Percentiles rank a stretch among this genome's conserved stretches.
Conservation (phyloP, 169 alveolate species). For the Neospora caninum region DNA sequence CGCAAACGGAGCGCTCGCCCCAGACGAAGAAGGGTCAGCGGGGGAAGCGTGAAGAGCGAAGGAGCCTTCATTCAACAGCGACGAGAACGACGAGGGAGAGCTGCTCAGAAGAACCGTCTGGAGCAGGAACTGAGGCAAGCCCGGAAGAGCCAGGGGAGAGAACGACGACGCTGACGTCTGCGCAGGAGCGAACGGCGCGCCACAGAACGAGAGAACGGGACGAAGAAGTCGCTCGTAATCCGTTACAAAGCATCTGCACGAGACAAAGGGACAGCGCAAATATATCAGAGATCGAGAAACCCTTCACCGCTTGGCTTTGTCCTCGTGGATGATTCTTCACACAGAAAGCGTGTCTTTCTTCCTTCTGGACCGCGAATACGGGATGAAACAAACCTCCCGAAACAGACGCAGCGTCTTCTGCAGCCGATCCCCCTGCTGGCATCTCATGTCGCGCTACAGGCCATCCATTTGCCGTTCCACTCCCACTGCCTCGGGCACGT, state of each 20-base stretch:
- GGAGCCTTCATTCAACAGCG: not conserved
- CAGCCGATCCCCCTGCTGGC: too few species aligned
- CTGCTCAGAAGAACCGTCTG: not conserved
- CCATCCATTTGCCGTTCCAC: too few species aligned
- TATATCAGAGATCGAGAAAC: not conserved
- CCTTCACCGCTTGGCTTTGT: too few species aligned
- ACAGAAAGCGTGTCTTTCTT: too few species aligned
- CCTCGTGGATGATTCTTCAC: too few species aligned
- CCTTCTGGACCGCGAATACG: too few species aligned
- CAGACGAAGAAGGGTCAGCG: too few species aligned
- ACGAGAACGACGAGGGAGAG: not conserved
- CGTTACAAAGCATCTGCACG: constrained; percentile 3
- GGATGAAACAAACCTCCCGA: too few species aligned
- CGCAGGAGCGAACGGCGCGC: not conserved
- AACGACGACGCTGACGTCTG: not conserved
- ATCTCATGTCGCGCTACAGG: too few species aligned
- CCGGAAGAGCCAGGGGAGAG: not conserved
- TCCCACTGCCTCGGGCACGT: too few species aligned
- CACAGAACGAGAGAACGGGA: constrained; percentile 30
- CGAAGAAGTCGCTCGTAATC: constrained; percentile 11
- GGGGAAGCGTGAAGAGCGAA: not conserved
- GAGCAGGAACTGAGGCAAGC: not conserved
- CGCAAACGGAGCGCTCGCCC: not conserved
- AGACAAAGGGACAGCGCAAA: not conserved
- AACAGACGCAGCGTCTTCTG: too few species aligned